phyloP scores from a whole-genome alignment of 345 rosid genomes.

The Lepidium africanum region DNA sequence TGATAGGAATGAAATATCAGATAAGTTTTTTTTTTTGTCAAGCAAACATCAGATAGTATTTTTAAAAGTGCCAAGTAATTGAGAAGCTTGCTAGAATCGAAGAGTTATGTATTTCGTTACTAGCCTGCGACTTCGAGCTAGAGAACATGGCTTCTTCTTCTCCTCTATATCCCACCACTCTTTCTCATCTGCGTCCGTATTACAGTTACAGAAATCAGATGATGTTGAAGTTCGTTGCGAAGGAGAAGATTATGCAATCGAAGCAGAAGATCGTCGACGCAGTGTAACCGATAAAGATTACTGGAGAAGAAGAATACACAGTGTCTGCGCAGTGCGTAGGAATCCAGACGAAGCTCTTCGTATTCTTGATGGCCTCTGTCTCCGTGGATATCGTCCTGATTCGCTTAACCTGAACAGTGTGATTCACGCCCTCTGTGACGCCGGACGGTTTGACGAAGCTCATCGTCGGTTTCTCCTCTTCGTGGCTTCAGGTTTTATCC shows the following conservation, averaged over 20 bases:
- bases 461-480: conserved; percentile 43
- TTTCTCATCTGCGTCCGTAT: conserved; percentile 2
- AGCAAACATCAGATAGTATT: not conserved
- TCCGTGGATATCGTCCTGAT: conserved; percentile 45
- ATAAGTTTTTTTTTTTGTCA: no score
- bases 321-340: conserved; percentile 35
- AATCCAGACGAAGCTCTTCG: conserved; percentile 50
- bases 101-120: conserved; percentile 14
- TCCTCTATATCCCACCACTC: not conserved
- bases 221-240: not conserved
- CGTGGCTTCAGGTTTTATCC: conserved; percentile 40
- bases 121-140: not conserved
- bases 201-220: not conserved
- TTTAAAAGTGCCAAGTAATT: not conserved
- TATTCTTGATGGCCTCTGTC: conserved; percentile 39
- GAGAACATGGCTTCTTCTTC: conserved; percentile 16
- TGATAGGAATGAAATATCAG: not conserved
- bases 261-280: conserved; percentile 26
- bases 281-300: conserved; percentile 36
- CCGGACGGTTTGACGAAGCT: conserved; percentile 55
- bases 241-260: conserved; percentile 15
- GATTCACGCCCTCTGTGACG: conserved; percentile 65
- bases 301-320: conserved; percentile 55
- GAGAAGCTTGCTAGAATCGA: not conserved
- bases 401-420: conserved; percentile 60